A percentile compares a stretch with the other conserved stretches of the same genome.
Conservation (phyloP, 805 yeast genomes). For the Candida tibetensis region DNA sequence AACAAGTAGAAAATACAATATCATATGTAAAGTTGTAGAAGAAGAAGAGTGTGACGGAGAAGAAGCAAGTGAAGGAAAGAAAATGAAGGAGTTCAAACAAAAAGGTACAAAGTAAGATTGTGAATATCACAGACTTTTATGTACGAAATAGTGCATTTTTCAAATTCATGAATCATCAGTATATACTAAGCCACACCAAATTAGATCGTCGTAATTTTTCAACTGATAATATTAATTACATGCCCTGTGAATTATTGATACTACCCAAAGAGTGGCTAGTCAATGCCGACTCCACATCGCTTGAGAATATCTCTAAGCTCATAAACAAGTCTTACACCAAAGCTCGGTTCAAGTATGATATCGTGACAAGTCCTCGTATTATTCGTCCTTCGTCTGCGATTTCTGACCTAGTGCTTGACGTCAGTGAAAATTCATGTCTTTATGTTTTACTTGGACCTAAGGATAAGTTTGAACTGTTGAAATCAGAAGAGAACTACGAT, state of each 20-base stretch:
- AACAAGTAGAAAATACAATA: not conserved
- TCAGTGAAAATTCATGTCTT: constrained; percentile 15
- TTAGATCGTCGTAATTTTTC: no score
- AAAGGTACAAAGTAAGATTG: no score
- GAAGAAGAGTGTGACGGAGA: not conserved
- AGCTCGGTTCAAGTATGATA: constrained; percentile 41
- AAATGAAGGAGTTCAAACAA: no score
- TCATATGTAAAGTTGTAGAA: not conserved
- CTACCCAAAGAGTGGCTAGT: constrained; percentile 24
- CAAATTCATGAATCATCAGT: no score
- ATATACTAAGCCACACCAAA: no score
- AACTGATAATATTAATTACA: no score
- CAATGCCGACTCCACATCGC: not conserved
- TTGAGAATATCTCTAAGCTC: constrained; percentile 15
- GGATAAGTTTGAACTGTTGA: constrained; percentile 21
- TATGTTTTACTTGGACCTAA: constrained; percentile 28
- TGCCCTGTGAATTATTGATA: constrained; percentile 22
- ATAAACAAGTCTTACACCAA: constrained; percentile 52
- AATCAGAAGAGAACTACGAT: constrained; percentile 16
- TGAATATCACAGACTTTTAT: no score
- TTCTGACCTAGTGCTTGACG: constrained; percentile 25
- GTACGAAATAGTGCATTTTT: no score
- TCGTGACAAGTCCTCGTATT: constrained; percentile 44
- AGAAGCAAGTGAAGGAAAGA: not conserved
- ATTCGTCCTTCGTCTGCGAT: constrained; percentile 19